A percentile compares a stretch with the other conserved stretches of the same genome.
Conservation (phyloP, 192 early-diverging fungal species). For the Coemansia aciculifera region DNA sequence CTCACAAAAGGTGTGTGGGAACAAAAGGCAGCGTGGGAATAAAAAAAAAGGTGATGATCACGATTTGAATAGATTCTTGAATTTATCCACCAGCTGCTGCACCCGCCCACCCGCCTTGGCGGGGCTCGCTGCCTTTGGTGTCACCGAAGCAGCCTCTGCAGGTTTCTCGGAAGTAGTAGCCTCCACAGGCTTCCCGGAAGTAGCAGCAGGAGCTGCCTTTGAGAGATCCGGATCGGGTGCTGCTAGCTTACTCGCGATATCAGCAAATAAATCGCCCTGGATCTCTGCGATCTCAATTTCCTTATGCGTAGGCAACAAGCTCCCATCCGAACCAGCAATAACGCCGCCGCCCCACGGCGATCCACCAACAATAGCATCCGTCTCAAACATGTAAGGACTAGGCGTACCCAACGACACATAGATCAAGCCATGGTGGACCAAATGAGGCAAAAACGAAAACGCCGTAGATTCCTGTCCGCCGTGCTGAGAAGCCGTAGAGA, state of each 20-base stretch:
- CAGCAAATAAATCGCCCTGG: slow-evolving; percentile 63
- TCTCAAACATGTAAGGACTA: slow-evolving; percentile 55
- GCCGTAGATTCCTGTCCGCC: slow-evolving; percentile 82
- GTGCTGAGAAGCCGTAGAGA: slow-evolving; percentile 70
- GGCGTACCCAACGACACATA: slow-evolving; percentile 71
- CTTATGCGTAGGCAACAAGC: slow-evolving; percentile 61
- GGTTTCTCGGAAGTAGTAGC: not conserved
- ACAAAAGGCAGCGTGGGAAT: not conserved
- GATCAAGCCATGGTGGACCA: slow-evolving; percentile 77
- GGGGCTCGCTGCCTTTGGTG: not conserved
- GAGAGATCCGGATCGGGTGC: slow-evolving; percentile 10
- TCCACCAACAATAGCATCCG: slow-evolving; percentile 67
- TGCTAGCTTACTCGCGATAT: slow-evolving; percentile 48
- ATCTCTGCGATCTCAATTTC: slow-evolving; percentile 61
- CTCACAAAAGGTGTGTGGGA: not conserved
- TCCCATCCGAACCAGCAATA: slow-evolving; percentile 66
- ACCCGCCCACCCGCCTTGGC: not conserved
- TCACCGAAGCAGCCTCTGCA: not conserved
- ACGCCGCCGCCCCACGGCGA: slow-evolving; percentile 68
- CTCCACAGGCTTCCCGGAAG: not conserved
- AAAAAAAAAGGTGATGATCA: not conserved
- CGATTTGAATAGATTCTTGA: not conserved
- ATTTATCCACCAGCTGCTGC: not conserved
- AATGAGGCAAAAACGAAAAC: slow-evolving; percentile 62
- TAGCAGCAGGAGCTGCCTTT: not conserved